A percentile compares a stretch with the other conserved stretches of the same genome.
Evolutionary conservation across 2,329 filamentous ascomycete genomes (phyloP).

Genomic region (Ophiostoma tasmaniense): DNA sequence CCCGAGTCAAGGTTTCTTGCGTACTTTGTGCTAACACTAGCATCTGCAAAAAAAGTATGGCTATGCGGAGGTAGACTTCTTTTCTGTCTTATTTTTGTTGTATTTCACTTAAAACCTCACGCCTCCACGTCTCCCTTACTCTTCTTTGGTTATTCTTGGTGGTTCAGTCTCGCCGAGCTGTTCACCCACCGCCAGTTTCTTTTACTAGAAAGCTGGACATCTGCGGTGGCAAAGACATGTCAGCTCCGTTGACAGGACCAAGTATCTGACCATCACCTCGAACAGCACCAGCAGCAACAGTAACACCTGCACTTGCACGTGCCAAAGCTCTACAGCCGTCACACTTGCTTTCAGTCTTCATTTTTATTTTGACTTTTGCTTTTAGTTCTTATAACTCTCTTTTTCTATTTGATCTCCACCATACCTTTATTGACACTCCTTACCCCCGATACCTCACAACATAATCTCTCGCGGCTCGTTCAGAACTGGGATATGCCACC

Average conservation of each 20-base stretch:
- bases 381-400: neutral
- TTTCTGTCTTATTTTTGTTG: neutral
- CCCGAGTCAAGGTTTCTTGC: neutral
- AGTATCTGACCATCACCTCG: neutral
- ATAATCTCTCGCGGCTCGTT: neutral
- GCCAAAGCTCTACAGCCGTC: neutral
- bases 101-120: neutral
- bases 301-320: neutral
- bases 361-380: too few relatives aligned
- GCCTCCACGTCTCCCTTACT: neutral
- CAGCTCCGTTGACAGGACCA: neutral
- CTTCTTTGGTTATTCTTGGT: neutral
- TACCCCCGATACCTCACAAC: neutral
- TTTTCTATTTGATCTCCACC: neutral
- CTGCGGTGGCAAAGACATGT: neutral
- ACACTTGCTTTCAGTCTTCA: neutral
- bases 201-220: neutral
- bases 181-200: neutral
- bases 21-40: neutral
- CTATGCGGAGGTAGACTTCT: neutral
- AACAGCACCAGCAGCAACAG: neutral
- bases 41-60: neutral
- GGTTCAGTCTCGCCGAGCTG: neutral
- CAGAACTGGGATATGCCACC: constrained; percentile 2
- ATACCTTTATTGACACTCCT: neutral